Conservation (phyloP, 2,329 filamentous ascomycete genomes). For the Xylariaceae sp. region DNA sequence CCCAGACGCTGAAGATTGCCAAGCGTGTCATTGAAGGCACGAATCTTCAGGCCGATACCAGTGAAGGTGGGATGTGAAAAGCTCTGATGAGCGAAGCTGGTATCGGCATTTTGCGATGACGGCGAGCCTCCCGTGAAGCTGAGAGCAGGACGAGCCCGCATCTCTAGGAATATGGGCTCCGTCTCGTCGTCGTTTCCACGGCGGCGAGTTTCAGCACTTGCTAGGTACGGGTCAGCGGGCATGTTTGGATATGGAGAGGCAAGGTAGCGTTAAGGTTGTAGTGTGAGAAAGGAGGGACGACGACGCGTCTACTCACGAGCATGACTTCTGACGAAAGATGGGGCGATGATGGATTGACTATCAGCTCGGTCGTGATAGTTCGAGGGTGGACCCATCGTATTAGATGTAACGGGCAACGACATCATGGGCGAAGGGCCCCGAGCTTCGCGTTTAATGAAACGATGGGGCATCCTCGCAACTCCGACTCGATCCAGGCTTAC, state of each 20-base stretch:
- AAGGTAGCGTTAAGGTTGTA: neutral
- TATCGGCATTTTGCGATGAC: slow-evolving; percentile 25
- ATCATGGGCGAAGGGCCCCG: slow-evolving; percentile 1
- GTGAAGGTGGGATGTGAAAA: slow-evolving; percentile 38
- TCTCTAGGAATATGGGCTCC: slow-evolving; percentile 27
- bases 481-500: neutral
- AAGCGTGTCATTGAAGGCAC: slow-evolving; percentile 60
- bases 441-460: slow-evolving; percentile 23
- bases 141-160: slow-evolving; percentile 17
- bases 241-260: neutral
- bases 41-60: slow-evolving; percentile 58
- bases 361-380: slow-evolving; percentile 15
- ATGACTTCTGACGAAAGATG: slow-evolving; percentile 25
- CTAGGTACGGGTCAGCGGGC: slow-evolving; percentile 16
- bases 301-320: slow-evolving; percentile 23
- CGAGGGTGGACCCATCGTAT: slow-evolving; percentile 24
- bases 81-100: slow-evolving; percentile 29
- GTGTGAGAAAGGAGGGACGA: too few relatives aligned
- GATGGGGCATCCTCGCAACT: slow-evolving; percentile 11
- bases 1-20: slow-evolving; percentile 66
- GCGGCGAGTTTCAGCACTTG: slow-evolving; percentile 25
- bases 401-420: slow-evolving; percentile 6
- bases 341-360: slow-evolving; percentile 16
- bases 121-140: slow-evolving; percentile 19
- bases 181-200: slow-evolving; percentile 25